Conservation (phyloP, 306 rosid species). For the Rosa persica region DNA sequence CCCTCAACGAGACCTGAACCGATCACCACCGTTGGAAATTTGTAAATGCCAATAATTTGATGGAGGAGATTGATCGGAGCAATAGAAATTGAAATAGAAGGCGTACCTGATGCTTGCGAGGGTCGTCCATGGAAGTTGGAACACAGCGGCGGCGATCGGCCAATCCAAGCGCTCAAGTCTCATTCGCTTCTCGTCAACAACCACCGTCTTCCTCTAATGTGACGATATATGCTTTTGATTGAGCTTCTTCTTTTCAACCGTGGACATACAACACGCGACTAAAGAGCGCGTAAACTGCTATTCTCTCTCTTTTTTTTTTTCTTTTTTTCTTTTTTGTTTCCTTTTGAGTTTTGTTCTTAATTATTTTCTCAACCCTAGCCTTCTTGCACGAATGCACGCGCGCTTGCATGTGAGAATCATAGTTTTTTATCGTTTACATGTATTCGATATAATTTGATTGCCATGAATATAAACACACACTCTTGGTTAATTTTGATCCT, state of each 20-base stretch:
- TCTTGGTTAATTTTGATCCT: too few relatives aligned
- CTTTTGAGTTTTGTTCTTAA: too few relatives aligned
- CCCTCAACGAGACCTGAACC: slow-evolving; percentile 82
- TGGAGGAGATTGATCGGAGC: background rate
- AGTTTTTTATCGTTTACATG: too few relatives aligned
- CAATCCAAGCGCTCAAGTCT: slow-evolving; percentile 5
- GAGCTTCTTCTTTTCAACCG: background rate
- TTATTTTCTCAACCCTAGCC: too few relatives aligned
- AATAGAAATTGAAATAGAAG: background rate
- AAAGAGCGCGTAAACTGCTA: too few relatives aligned
- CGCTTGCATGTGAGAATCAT: too few relatives aligned
- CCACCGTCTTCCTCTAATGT: background rate
- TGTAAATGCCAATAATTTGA: background rate
- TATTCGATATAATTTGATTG: too few relatives aligned
- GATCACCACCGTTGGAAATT: background rate
- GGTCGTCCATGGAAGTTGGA: slow-evolving; percentile 51
- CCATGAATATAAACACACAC: too few relatives aligned
- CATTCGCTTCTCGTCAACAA: slow-evolving; percentile 22
- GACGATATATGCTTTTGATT: background rate
- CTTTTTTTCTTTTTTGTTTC: too few relatives aligned
- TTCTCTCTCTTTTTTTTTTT: too few relatives aligned
- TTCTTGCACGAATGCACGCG: too few relatives aligned
- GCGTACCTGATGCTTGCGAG: slow-evolving; percentile 65
- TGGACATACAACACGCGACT: too few relatives aligned
- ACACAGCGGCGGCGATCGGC: slow-evolving; percentile 1